Conservation (phyloP, 768 basidiomycete species). For the Clitopilus hobsonii region DNA sequence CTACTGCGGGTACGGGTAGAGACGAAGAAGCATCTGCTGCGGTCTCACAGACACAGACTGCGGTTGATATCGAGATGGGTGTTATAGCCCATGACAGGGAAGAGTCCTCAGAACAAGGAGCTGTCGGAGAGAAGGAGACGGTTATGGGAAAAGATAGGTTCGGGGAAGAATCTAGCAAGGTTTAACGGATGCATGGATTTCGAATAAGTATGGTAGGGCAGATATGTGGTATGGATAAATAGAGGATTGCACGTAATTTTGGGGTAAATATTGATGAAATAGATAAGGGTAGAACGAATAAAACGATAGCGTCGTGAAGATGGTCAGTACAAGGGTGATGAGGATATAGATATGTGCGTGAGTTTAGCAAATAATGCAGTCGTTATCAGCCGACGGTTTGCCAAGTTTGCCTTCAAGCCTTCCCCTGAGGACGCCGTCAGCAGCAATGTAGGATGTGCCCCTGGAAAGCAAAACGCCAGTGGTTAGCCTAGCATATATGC, state of each 20-base stretch:
- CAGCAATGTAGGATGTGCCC: constrained; percentile 40
- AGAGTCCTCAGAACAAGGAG: neutral
- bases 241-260: no score
- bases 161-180: no score
- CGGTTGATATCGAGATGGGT: neutral
- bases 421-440: constrained; percentile 39
- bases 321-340: neutral
- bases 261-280: no score
- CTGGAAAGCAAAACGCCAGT: constrained; percentile 16
- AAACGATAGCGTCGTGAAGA: neutral
- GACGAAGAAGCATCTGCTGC: neutral
- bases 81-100: neutral
- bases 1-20: neutral
- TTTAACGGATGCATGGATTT: no score
- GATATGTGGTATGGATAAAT: no score
- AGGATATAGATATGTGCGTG: neutral
- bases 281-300: neutral
- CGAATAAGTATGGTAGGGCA: no score
- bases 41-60: neutral
- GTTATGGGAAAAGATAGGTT: no score
- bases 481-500: neutral
- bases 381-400: constrained; percentile 24
- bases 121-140: neutral
- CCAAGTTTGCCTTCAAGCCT: constrained; percentile 42
- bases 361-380: constrained; percentile 41